Evolutionary conservation across 805 yeast species (phyloP).

Genomic region (Saccharomycopsis guyanensis): DNA sequence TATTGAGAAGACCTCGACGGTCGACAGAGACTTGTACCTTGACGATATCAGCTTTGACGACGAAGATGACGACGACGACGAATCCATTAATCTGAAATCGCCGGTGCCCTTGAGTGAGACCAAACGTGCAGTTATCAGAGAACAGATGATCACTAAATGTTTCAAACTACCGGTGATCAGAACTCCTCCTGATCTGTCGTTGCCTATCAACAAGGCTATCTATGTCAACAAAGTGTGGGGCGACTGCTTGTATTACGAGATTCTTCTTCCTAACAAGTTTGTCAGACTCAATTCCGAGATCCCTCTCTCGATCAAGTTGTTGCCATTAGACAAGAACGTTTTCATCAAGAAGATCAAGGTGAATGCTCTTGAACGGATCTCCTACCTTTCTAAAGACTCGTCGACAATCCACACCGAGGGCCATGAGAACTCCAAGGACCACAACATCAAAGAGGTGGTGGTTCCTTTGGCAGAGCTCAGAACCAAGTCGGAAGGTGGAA

Average conservation of each 20-base stretch:
- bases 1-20: neutral
- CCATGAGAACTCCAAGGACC: constrained; percentile 20
- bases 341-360: constrained; percentile 56
- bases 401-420: constrained; percentile 49
- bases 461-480: constrained; percentile 57
- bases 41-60: constrained; percentile 1
- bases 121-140: constrained; percentile 2
- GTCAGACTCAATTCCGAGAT: constrained; percentile 54
- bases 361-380: constrained; percentile 58
- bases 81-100: neutral
- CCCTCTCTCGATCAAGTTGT: constrained; percentile 55
- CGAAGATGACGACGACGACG: constrained; percentile 1
- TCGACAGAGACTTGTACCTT: neutral
- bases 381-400: constrained; percentile 51
- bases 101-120: neutral
- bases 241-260: constrained; percentile 59
- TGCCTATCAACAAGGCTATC: constrained; percentile 56
- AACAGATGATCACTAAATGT: constrained; percentile 11
- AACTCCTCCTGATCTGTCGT: constrained; percentile 33
- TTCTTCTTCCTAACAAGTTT: constrained; percentile 64
- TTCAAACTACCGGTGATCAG: constrained; percentile 26
- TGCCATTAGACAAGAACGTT: constrained; percentile 58
- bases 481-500: constrained; percentile 39
- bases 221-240: constrained; percentile 73
- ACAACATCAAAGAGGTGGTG: constrained; percentile 37